A percentile compares a stretch with the other conserved stretches of the same genome.
These are phyloP conservation scores for Calonectria montana DNA, from an alignment of 2,329 filamentous ascomycete species.

Conservation along the genomic window DNA sequence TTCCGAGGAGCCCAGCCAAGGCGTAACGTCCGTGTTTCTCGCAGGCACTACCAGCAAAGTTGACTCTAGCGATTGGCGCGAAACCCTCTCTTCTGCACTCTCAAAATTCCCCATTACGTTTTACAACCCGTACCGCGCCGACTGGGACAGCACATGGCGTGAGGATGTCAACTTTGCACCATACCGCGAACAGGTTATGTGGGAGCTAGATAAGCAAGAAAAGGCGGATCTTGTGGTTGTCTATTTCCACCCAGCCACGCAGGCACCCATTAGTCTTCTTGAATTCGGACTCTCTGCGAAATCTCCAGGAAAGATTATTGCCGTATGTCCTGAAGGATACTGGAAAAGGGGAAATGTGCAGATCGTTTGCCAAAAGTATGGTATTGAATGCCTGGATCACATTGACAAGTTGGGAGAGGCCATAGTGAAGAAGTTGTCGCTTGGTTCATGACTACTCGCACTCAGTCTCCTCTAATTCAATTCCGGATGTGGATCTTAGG, in stretches of 20 bases:
- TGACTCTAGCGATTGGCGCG: background rate
- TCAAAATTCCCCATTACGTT: background rate
- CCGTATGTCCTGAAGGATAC: background rate
- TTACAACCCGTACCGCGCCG: background rate
- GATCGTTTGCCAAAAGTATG: background rate
- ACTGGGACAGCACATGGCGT: background rate
- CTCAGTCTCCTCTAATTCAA: too few species aligned
- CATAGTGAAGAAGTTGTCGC: background rate
- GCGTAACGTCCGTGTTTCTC: background rate
- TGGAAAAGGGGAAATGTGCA: background rate
- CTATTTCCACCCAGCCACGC: background rate
- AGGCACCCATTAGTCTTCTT: background rate
- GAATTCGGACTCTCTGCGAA: background rate
- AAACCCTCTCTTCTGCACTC: background rate
- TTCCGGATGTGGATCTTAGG: too few species aligned
- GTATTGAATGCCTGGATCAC: background rate
- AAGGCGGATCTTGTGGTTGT: background rate
- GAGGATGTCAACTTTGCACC: background rate
- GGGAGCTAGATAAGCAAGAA: background rate
- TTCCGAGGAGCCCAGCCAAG: background rate
- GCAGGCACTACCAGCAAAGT: background rate
- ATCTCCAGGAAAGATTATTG: background rate
- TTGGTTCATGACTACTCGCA: background rate
- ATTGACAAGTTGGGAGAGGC: background rate
- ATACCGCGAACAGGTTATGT: background rate